Conservation (phyloP, 192 early-diverging fungal genomes). For the Podila epicladia region DNA sequence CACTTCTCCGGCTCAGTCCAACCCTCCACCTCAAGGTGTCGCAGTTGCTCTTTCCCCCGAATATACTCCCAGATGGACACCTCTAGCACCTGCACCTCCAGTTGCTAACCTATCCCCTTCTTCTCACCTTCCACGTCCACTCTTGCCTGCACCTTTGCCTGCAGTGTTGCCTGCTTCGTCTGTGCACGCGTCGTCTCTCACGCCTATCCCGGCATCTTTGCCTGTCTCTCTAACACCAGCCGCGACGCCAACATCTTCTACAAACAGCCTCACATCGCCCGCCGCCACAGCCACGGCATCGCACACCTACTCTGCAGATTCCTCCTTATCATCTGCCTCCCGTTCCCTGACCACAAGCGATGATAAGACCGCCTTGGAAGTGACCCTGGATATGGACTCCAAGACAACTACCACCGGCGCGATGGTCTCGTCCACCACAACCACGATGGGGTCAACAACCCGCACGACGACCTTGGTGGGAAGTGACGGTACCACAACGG, state of each 20-base stretch:
- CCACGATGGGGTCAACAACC: conserved; percentile 17
- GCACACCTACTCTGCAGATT: not conserved
- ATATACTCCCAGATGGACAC: not conserved
- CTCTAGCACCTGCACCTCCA: not conserved
- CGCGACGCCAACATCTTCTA: not conserved
- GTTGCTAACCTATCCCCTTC: not conserved
- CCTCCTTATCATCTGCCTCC: not conserved
- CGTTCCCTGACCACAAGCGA: not conserved
- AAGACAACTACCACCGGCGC: not conserved
- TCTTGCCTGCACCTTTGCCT: not conserved
- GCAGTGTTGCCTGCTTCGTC: too few species aligned
- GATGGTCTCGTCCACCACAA: conserved; percentile 35
- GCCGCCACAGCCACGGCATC: not conserved
- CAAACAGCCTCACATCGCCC: not conserved
- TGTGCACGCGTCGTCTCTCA: not conserved
- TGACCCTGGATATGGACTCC: not conserved
- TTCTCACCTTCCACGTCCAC: not conserved
- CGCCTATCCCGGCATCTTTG: not conserved
- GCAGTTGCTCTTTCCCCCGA: not conserved
- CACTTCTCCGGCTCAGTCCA: too few species aligned
- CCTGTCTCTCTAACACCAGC: not conserved
- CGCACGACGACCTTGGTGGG: conserved; percentile 32
- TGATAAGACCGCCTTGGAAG: not conserved
- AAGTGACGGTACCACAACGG: conserved; percentile 22
- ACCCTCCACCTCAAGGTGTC: not conserved